These are phyloP conservation scores for Camellia japonica DNA, from an alignment of 148 eudicot species.

Conservation along the genomic window DNA sequence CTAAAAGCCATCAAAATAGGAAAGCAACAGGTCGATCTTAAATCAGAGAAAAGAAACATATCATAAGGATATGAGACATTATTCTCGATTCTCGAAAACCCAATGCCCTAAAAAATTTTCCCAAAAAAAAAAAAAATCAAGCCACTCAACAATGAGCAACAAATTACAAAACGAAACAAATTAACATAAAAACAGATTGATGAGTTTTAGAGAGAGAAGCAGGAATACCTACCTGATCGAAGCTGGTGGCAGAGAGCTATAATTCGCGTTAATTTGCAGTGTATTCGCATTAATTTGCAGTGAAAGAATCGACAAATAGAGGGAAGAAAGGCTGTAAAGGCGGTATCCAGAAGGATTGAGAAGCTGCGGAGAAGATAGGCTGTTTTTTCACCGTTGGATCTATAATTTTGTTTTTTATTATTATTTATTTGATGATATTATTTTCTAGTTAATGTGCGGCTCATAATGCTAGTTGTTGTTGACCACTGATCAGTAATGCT, in stretches of 20 bases:
- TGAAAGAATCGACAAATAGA: not conserved
- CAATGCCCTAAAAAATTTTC: constrained; percentile 7
- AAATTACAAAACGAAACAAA: not conserved
- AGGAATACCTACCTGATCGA: constrained; percentile 16
- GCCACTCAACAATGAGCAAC: not conserved
- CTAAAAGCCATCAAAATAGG: no score
- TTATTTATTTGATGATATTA: no score
- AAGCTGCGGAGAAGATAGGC: not conserved
- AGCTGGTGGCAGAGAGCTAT: not conserved
- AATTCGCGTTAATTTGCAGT: not conserved
- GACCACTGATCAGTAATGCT: no score
- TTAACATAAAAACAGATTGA: not conserved
- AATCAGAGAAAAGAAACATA: constrained; percentile 37
- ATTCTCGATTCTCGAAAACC: constrained; percentile 40
- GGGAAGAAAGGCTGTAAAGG: not conserved
- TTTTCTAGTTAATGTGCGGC: no score
- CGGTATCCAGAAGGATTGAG: constrained; percentile 7
- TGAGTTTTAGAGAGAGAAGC: not conserved
- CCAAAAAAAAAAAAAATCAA: not conserved
- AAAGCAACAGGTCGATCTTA: constrained; percentile 18
- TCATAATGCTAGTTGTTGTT: no score
- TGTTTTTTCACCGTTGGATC: not conserved
- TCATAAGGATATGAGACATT: constrained; percentile 49
- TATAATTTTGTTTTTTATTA: no score
- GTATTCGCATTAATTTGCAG: not conserved